Evolutionary conservation across 305 asterid genomes (phyloP).

Genomic region (Solanum hybrid): DNA sequence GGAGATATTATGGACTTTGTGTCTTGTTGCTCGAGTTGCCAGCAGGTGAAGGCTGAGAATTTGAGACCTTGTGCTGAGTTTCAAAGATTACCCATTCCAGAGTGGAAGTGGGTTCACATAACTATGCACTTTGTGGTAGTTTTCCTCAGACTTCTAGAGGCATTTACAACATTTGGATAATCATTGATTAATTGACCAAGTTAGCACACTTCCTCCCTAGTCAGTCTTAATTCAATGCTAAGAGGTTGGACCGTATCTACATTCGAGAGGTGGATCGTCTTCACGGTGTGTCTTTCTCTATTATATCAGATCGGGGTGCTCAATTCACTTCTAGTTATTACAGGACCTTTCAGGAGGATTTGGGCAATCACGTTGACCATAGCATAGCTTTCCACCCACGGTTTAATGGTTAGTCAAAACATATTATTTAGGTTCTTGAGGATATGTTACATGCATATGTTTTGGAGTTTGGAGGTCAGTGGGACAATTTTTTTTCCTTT

Average conservation of each 20-base stretch:
- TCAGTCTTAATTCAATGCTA: not conserved
- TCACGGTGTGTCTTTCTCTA: too few species aligned
- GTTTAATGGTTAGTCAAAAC: not conserved
- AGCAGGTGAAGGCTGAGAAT: too few species aligned
- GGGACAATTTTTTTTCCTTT: not conserved
- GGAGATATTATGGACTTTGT: too few species aligned
- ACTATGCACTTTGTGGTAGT: too few species aligned
- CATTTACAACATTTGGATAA: not conserved
- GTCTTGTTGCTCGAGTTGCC: too few species aligned
- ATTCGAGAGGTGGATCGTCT: not conserved
- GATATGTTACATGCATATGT: not conserved
- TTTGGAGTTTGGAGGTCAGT: not conserved
- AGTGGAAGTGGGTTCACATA: too few species aligned
- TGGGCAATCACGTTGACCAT: not conserved
- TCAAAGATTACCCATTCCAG: too few species aligned
- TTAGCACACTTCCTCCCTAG: not conserved
- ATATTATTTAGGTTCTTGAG: not conserved
- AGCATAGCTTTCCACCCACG: not conserved
- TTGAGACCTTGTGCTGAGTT: too few species aligned
- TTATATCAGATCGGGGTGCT: not conserved
- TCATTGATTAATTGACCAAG: not conserved
- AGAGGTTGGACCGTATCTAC: not conserved
- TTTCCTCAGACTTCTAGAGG: not conserved
- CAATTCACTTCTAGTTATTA: not conserved
- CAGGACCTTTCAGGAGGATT: not conserved